Conservation (phyloP, 495 filamentous ascomycete genomes). For the Podospora didyma region DNA sequence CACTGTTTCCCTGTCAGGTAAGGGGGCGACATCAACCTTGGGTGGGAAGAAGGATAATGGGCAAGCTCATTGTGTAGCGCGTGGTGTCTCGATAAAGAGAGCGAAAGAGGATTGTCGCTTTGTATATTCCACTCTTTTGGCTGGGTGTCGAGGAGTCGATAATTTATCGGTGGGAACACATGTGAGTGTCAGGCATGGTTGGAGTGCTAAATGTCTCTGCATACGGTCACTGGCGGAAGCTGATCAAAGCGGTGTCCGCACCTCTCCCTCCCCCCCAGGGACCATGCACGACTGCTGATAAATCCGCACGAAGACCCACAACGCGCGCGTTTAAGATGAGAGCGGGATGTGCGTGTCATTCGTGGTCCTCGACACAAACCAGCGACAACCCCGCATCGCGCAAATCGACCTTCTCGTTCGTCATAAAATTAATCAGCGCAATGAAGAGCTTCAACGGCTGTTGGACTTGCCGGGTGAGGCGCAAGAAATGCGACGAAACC, state of each 20-base stretch:
- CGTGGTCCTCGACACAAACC: neutral
- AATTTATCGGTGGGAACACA: too few relatives aligned
- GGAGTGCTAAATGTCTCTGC: too few relatives aligned
- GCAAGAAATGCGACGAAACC: neutral
- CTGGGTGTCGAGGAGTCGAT: too few relatives aligned
- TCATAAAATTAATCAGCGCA: neutral
- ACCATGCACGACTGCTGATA: neutral
- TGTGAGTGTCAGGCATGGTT: too few relatives aligned
- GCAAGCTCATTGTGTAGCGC: too few relatives aligned
- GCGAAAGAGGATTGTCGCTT: too few relatives aligned
- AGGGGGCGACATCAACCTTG: too few relatives aligned
- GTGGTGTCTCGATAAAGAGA: too few relatives aligned
- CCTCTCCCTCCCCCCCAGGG: neutral
- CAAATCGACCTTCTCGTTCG: neutral
- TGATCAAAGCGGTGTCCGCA: neutral
- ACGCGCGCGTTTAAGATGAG: neutral
- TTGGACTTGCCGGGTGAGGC: neutral
- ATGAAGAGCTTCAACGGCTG: neutral
- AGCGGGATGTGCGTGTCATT: neutral
- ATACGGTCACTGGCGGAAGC: too few relatives aligned
- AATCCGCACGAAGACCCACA: neutral
- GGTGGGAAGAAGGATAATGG: too few relatives aligned
- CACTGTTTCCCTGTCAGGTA: too few relatives aligned
- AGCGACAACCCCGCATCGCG: neutral
- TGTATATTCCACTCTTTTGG: too few relatives aligned